Conservation (phyloP, 495 filamentous ascomycete species). For the Penicillium antarcticum region DNA sequence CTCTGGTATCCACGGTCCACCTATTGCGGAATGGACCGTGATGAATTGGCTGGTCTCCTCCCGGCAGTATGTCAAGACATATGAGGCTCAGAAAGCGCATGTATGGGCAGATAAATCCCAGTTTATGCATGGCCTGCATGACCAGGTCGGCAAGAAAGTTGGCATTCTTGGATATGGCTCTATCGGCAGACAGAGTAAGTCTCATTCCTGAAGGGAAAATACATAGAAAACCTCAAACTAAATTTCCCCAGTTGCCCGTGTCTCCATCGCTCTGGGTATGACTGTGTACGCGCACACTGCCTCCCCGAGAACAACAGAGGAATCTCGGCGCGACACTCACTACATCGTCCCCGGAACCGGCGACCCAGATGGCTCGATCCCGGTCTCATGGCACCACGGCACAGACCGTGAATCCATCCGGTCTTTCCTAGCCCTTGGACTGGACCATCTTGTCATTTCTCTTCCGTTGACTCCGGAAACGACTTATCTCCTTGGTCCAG, state of each 20-base stretch:
- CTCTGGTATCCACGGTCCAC: slow-evolving; percentile 76
- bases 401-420: slow-evolving; percentile 55
- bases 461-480: slow-evolving; percentile 72
- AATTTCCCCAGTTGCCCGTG: slow-evolving; percentile 51
- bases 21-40: slow-evolving; percentile 76
- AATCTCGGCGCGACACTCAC: slow-evolving; percentile 57
- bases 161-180: slow-evolving; percentile 83
- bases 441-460: slow-evolving; percentile 73
- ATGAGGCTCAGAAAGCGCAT: slow-evolving; percentile 43
- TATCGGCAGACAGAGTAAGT: slow-evolving; percentile 68
- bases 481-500: slow-evolving; percentile 53
- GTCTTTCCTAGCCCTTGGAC: slow-evolving; percentile 62
- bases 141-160: slow-evolving; percentile 54
- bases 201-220: neutral
- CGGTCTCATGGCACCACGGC: slow-evolving; percentile 71
- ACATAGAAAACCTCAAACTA: neutral
- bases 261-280: slow-evolving; percentile 73
- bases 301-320: slow-evolving; percentile 50
- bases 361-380: slow-evolving; percentile 70
- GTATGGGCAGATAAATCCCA: slow-evolving; percentile 27
- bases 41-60: slow-evolving; percentile 56
- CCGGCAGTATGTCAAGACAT: slow-evolving; percentile 46
- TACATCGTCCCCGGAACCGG: slow-evolving; percentile 76
- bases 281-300: slow-evolving; percentile 80
- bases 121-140: slow-evolving; percentile 29